These are phyloP conservation scores for Globisporangium iwayamae DNA, from an alignment of 352 stramenopile species.

Conservation along the genomic window DNA sequence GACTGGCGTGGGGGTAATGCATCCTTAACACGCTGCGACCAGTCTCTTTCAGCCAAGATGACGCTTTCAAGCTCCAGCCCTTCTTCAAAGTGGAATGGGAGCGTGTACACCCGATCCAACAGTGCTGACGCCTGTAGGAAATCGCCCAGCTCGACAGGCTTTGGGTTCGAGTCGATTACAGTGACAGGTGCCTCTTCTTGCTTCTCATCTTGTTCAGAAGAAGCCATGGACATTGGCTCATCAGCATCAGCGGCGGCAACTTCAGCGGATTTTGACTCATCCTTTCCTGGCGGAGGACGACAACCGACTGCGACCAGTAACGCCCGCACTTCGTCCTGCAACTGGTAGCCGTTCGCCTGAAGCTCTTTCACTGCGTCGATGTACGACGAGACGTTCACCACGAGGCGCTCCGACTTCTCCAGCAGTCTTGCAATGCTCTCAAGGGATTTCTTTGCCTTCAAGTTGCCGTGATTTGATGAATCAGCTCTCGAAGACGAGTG, in stretches of 20 bases:
- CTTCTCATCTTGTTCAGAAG: neutral
- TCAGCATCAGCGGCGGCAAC: conserved; percentile 10
- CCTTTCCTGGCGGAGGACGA: conserved; percentile 17
- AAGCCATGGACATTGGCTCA: neutral
- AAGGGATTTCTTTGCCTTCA: conserved; percentile 65
- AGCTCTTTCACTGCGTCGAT: conserved; percentile 55
- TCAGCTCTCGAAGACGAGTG: conserved; percentile 6
- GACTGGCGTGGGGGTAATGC: conserved; percentile 76
- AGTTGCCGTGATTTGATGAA: conserved; percentile 1
- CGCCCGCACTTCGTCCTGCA: conserved; percentile 43
- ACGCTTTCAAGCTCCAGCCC: conserved; percentile 49
- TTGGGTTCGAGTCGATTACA: neutral
- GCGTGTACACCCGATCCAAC: conserved; percentile 59
- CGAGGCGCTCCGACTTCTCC: conserved; percentile 54
- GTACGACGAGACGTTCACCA: conserved; percentile 67
- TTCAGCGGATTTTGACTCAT: conserved; percentile 5
- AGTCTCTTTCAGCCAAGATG: conserved; percentile 56
- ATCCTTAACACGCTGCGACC: conserved; percentile 65
- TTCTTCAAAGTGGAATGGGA: conserved; percentile 78
- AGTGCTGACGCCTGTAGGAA: conserved; percentile 49
- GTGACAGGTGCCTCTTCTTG: neutral
- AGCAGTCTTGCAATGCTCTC: conserved; percentile 63
- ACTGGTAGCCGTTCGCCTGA: conserved; percentile 38
- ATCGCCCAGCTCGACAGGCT: conserved; percentile 16
- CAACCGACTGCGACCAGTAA: conserved; percentile 61